These are phyloP conservation scores for Xylaria sp. DNA, from an alignment of 2,329 filamentous ascomycete genomes.

Conservation along the genomic window DNA sequence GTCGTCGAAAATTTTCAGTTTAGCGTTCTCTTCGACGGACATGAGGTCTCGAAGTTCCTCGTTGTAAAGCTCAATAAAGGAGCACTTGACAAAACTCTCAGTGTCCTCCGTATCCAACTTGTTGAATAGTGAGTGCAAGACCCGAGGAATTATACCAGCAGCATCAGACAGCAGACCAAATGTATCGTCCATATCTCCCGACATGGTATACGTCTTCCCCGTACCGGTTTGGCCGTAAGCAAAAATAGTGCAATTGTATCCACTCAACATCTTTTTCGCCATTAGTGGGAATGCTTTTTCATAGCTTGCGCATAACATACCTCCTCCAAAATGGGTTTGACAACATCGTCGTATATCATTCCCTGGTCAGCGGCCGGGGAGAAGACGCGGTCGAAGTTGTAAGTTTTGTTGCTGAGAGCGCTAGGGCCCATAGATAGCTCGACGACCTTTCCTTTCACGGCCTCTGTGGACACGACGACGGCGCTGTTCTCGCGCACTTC, in stretches of 20 bases:
- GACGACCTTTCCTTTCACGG: constrained; percentile 82
- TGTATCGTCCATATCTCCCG: constrained; percentile 90
- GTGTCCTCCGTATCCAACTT: constrained; percentile 79
- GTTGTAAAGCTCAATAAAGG: constrained; percentile 98
- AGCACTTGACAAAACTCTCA: constrained; percentile 93
- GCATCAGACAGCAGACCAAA: constrained; percentile 85
- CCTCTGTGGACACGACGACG: constrained; percentile 86
- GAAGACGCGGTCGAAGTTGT: constrained; percentile 96
- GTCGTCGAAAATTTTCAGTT: constrained; percentile 96
- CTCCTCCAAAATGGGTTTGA: constrained; percentile 90
- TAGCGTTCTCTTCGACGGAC: constrained; percentile 77
- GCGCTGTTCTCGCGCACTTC: constrained; percentile 95
- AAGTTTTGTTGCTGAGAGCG: constrained; percentile 92
- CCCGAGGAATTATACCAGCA: constrained; percentile 93
- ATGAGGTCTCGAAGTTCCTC: constrained; percentile 93
- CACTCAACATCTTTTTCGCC: constrained; percentile 75
- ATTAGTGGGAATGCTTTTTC: constrained; percentile 13
- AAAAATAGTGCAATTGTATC: constrained; percentile 98
- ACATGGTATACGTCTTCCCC: constrained; percentile 99
- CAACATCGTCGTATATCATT: constrained; percentile 95
- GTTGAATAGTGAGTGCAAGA: constrained; percentile 83
- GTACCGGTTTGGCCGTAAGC: constrained; percentile 98
- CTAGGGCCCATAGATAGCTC: constrained; percentile 92
- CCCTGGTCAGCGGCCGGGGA: constrained; percentile 91
- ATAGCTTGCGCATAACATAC: constrained; percentile 52